Evolutionary conservation across 768 basidiomycete species (phyloP), one percentile per base, ranked within the genome.

Genomic region (Boletus tomentosulus): DNA sequence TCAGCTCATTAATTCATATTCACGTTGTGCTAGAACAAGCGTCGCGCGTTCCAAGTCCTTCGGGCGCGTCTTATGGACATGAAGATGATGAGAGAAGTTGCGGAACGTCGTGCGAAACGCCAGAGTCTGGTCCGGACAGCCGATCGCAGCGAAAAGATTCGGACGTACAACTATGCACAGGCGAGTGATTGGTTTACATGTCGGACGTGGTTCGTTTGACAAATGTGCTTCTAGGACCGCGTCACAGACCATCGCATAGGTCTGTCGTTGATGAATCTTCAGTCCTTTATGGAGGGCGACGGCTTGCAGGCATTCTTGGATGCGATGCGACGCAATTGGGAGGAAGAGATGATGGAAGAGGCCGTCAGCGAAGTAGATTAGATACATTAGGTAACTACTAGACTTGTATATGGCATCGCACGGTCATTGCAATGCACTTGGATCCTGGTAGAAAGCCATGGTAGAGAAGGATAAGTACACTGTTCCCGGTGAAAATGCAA

Each of bases 111-210:
- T 19, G 82, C 82, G 0, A 79, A 79, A 3, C 78, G 93, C 12
- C 76, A 83, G 33, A 85, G 74, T 56, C 84, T 98, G 3, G 86
- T 98, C 9, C 82, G 83, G 41, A 84, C 86, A 0, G 86, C 85
- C 2, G 93, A 95, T 65, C 76, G 97, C 22, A 92, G 91, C 60
- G 94, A 98, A 65, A 98, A 98, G 68, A 89, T 98, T 53, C 76
- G 97, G 56, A 98, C 97, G 4, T 98, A 98, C 71, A 98, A 97
- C 63, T 95, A 86, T 68, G 82, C 92, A 1, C 93, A 94, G 77
- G 92, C 81, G 46, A 37, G 57, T 50, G 7, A 22, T 12, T 19
- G 13, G 1, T 39, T 12, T 9, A 5, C 10, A 7, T 12, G 6
- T 8, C 8, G 3, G 27, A 8, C 1, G 15, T 16, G n/a, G 16